Conservation (phyloP, 2,329 filamentous ascomycete genomes). For the Sphaerostilbella broomeana region DNA sequence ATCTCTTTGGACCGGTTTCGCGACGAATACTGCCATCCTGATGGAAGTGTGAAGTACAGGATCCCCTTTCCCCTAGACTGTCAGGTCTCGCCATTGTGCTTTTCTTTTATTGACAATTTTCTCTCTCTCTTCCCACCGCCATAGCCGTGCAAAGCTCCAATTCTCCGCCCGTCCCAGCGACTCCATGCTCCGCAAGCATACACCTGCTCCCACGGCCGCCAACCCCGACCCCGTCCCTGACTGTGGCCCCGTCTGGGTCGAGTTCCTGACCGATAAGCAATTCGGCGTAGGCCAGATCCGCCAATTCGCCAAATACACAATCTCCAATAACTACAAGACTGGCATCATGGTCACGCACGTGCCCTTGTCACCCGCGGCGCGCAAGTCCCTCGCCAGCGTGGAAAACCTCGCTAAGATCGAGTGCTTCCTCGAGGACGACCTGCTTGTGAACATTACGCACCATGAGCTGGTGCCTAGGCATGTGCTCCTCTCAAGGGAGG, state of each 20-base stretch:
- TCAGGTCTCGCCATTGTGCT: neutral
- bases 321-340: conserved; percentile 73
- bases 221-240: conserved; percentile 66
- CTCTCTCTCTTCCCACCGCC: neutral
- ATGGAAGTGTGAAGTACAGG: conserved; percentile 69
- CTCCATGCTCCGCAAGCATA: conserved; percentile 79
- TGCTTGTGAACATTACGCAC: conserved; percentile 96
- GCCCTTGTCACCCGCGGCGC: conserved; percentile 75
- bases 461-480: conserved; percentile 96
- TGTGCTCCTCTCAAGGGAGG: conserved; percentile 79
- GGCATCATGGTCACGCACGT: conserved; percentile 86
- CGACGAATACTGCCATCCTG: conserved; percentile 60
- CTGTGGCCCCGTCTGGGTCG: conserved; percentile 85
- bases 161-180: conserved; percentile 83
- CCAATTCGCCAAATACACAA: conserved; percentile 76
- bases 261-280: conserved; percentile 74
- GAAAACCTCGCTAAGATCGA: conserved; percentile 76
- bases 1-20: conserved; percentile 81
- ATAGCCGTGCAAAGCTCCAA: conserved; percentile 73
- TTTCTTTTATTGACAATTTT: conserved; percentile 5
- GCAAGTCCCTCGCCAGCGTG: conserved; percentile 77
- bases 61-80: conserved; percentile 1
- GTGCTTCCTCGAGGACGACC: conserved; percentile 90
- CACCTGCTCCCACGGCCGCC: conserved; percentile 59
- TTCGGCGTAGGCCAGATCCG: conserved; percentile 92